Evolutionary conservation across 1,284 basidiomycete genomes (phyloP).

Genomic region (Cutaneotrichosporon curvatum): DNA sequence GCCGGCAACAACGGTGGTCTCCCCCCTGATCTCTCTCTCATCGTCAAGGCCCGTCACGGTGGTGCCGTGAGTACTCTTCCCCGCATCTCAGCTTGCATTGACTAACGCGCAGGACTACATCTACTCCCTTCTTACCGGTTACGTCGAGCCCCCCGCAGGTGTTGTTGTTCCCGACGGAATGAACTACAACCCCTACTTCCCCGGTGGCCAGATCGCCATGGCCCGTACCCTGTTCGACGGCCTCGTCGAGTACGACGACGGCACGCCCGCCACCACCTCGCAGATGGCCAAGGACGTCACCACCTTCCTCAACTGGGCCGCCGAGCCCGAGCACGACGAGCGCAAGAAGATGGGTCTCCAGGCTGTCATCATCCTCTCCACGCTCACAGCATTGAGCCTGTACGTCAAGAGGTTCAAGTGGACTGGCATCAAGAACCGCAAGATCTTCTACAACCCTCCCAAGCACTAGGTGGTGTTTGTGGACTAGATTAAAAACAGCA

Average conservation of each 20-base stretch:
- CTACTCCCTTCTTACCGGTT: constrained; percentile 94
- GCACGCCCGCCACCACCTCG: constrained; percentile 94
- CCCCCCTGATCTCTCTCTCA: constrained; percentile 94
- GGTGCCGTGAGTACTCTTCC: constrained; percentile 67
- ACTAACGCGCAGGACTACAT: constrained; percentile 70
- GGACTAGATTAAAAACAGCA: constrained; percentile 2
- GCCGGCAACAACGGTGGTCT: constrained; percentile 81
- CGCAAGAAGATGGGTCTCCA: constrained; percentile 88
- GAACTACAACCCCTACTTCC: constrained; percentile 99
- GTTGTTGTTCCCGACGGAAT: constrained; percentile 93
- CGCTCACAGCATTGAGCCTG: constrained; percentile 52
- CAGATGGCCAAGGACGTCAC: constrained; percentile 99
- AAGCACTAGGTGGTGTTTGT: background rate
- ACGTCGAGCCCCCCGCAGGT: constrained; percentile 93
- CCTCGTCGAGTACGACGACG: constrained; percentile 89
- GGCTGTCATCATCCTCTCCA: constrained; percentile 82
- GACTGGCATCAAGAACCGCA: constrained; percentile 3
- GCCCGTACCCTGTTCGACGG: constrained; percentile 94
- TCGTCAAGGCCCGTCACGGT: constrained; percentile 97
- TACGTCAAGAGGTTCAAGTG: constrained; percentile 6
- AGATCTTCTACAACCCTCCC: constrained; percentile 9
- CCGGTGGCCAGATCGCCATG: constrained; percentile 97
- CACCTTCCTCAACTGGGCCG: constrained; percentile 89
- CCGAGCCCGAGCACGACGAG: constrained; percentile 97
- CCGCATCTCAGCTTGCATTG: background rate